These are phyloP conservation scores for Gigaspora rosea DNA, from an alignment of 192 early-diverging fungal species.

Conservation along the genomic window DNA sequence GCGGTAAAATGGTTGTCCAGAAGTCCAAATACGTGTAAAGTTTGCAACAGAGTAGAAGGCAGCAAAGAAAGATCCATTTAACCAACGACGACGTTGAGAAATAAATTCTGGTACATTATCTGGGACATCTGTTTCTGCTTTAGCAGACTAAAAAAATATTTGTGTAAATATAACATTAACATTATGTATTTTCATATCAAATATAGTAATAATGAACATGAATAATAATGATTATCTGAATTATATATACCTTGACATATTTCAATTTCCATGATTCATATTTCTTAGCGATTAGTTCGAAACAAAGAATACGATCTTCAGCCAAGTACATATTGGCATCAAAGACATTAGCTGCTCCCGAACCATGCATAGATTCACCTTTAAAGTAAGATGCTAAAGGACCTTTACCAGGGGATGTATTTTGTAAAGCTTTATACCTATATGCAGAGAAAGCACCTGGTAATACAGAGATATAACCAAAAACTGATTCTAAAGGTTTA, in stretches of 20 bases:
- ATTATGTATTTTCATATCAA: background rate
- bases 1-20: conserved; percentile 67
- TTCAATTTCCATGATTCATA: conserved; percentile 76
- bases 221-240: background rate
- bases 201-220: background rate
- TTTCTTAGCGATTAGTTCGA: conserved; percentile 88
- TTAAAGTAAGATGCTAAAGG: conserved; percentile 88
- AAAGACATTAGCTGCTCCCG: conserved; percentile 60
- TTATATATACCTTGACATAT: conserved; percentile 71
- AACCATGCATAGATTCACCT: conserved; percentile 79
- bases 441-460: conserved; percentile 98
- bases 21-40: conserved; percentile 69
- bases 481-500: conserved; percentile 93
- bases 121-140: conserved; percentile 94
- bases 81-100: conserved; percentile 91
- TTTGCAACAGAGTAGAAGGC: conserved; percentile 76
- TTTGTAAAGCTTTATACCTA: conserved; percentile 81
- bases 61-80: conserved; percentile 91
- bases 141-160: conserved; percentile 48
- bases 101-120: conserved; percentile 87
- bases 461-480: conserved; percentile 94
- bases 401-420: conserved; percentile 57
- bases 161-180: background rate
- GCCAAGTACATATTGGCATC: conserved; percentile 94
- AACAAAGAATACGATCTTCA: conserved; percentile 93